Conservation (phyloP, 805 yeast species). For the Pichia ethanolica region DNA sequence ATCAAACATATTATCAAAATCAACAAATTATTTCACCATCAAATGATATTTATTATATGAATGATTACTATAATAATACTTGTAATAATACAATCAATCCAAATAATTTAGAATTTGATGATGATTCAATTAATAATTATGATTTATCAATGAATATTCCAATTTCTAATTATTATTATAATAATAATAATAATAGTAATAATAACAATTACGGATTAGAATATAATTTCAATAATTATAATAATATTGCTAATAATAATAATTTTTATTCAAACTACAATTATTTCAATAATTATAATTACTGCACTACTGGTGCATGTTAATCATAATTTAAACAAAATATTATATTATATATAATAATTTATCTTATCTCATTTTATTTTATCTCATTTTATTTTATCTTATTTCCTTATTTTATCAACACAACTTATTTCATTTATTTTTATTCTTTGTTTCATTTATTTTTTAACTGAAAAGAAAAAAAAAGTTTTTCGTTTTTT, state of each 20-base stretch:
- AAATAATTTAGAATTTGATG: too few species aligned
- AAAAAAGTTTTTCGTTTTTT: too few species aligned
- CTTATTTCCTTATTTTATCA: background rate
- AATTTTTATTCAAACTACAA: background rate
- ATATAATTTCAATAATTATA: background rate
- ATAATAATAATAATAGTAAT: too few species aligned
- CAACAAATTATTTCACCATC: constrained; percentile 1
- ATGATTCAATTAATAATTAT: too few species aligned
- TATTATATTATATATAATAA: background rate
- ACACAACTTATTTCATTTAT: too few species aligned
- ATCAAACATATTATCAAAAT: background rate
- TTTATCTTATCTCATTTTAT: background rate
- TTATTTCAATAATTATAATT: constrained; percentile 2
- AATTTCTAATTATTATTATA: too few species aligned
- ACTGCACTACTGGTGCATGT: constrained; percentile 20
- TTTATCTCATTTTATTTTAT: background rate
- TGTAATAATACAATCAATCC: background rate
- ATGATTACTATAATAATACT: background rate
- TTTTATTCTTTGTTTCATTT: too few species aligned
- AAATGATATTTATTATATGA: constrained; percentile 1
- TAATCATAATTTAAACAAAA: constrained; percentile 3
- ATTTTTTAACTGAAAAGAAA: too few species aligned
- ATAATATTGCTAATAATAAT: background rate
- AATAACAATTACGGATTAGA: background rate
- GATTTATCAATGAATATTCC: too few species aligned